Evolutionary conservation across 768 basidiomycete species (phyloP).

Genomic region (Mycena indigotica): DNA sequence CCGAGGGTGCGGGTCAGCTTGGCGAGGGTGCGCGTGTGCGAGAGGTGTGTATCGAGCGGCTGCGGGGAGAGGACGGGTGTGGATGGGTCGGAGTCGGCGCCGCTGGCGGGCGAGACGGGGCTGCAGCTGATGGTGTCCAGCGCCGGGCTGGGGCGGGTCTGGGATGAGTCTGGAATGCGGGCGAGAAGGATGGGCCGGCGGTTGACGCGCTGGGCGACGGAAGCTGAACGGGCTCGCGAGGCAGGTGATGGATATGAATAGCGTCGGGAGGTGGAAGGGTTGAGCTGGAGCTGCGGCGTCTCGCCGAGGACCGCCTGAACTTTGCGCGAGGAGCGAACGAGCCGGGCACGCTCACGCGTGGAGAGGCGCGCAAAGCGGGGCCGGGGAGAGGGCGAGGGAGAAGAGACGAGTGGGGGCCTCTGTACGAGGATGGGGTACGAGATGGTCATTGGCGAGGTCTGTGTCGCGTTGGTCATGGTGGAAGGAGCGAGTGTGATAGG

Average conservation of each 20-base stretch:
- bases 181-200: not conserved
- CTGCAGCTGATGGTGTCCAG: too few relatives aligned
- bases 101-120: not conserved
- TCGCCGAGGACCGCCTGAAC: not conserved
- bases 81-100: not conserved
- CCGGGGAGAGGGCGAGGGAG: too few relatives aligned
- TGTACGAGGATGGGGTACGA: too few relatives aligned
- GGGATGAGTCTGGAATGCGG: too few relatives aligned
- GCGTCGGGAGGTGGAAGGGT: too few relatives aligned
- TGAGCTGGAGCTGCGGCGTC: not conserved
- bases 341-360: not conserved
- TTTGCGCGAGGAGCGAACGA: not conserved
- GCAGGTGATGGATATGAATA: not conserved
- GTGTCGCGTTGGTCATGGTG: too few relatives aligned
- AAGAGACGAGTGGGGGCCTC: too few relatives aligned
- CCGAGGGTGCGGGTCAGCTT: not conserved
- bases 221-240: not conserved
- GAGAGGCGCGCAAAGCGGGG: not conserved
- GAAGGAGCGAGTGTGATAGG: too few relatives aligned
- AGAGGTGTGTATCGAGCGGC: not conserved
- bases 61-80: not conserved
- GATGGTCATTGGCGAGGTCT: too few relatives aligned
- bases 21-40: not conserved
- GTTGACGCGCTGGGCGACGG: not conserved
- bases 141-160: too few relatives aligned